Conservation (phyloP, 2,329 filamentous ascomycete genomes). For the Pseudovirgaria hyperparasitica region DNA sequence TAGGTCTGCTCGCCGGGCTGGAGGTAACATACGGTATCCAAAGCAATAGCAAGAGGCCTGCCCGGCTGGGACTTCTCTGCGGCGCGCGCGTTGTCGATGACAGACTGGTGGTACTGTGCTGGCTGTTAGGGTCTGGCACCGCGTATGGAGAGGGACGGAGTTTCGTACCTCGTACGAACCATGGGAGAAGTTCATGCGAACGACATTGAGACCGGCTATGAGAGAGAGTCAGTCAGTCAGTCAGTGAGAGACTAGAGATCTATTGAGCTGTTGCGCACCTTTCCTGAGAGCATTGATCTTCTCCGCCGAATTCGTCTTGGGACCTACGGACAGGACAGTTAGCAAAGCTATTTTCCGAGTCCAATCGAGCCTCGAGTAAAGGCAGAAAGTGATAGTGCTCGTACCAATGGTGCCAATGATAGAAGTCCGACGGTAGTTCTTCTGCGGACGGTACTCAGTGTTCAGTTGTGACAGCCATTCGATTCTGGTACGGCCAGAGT, state of each 20-base stretch:
- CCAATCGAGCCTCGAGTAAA: neutral
- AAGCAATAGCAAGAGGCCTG: conserved; percentile 87
- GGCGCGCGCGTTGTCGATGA: conserved; percentile 88
- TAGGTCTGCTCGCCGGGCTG: neutral
- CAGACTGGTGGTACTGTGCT: conserved; percentile 82
- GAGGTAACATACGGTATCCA: conserved; percentile 52
- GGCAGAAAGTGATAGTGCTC: conserved; percentile 1
- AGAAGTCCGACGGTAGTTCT: conserved; percentile 89
- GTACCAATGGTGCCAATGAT: conserved; percentile 95
- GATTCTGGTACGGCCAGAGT: conserved; percentile 54
- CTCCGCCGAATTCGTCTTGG: conserved; percentile 97
- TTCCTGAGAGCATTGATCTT: conserved; percentile 89
- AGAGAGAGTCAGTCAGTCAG: conserved; percentile 7
- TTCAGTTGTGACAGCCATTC: conserved; percentile 69
- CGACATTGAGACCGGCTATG: conserved; percentile 80
- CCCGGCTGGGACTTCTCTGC: conserved; percentile 68
- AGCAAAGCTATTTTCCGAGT: conserved; percentile 5
- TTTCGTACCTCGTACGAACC: conserved; percentile 60
- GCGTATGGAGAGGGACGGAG: neutral
- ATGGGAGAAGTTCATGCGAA: conserved; percentile 99
- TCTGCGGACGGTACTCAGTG: conserved; percentile 74
- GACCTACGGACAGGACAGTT: conserved; percentile 37
- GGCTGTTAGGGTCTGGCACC: conserved; percentile 3
- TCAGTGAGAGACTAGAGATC: neutral
- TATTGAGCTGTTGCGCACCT: conserved; percentile 24